Evolutionary conservation across 2,329 filamentous ascomycete genomes (phyloP), one percentile per base, ranked within the genome.

Genomic region (Fusarium sambucinum): DNA sequence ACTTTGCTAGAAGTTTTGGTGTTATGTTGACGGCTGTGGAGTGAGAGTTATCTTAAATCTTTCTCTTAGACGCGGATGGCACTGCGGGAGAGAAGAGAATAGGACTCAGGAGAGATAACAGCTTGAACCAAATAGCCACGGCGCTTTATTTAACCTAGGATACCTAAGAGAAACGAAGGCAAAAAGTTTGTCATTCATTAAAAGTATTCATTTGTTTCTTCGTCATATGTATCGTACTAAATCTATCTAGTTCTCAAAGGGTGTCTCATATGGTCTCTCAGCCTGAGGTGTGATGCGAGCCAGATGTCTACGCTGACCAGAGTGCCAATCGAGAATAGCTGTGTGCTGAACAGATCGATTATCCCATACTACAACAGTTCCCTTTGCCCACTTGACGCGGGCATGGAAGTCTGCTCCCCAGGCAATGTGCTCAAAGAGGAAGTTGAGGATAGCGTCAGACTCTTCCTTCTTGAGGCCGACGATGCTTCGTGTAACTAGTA

Each of bases 291-390:
- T 95, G 74, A 96, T 90, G 42, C 93, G 86, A 7, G 92, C 93
- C 65, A 96, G 79, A 80, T 96, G 93, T 51, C 93, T 85, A 60
- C 93, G 84, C 78, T 92, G 88, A 5, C 92, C 92, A 76, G 88
- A 88, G 71, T 91, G 87, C 93, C 93, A 97, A 77, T 96, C 93
- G 5, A 95, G 82, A 38, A 95, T 81, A 3, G 93, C 93, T 9
- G 91, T 91, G 78, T 97, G 93, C 70, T 89, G 86, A 12, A 91
- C 94, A 1, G 94, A 87, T 32, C 92, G 85, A 81, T 95, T 96
- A 77, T 96, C 93, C 92, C 92, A 96, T 1, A 95, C 89, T 3
- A 96, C 91, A 2, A 96, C 92, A 0, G 92, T 95, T n/a, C 88
- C 86, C 42, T 88, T 84, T 71, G 89, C 88, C 93, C 93, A 96